A percentile compares a stretch with the other conserved stretches of the same genome.
Conservation (phyloP, 768 basidiomycete species). For the Hydnomerulius pinastri region DNA sequence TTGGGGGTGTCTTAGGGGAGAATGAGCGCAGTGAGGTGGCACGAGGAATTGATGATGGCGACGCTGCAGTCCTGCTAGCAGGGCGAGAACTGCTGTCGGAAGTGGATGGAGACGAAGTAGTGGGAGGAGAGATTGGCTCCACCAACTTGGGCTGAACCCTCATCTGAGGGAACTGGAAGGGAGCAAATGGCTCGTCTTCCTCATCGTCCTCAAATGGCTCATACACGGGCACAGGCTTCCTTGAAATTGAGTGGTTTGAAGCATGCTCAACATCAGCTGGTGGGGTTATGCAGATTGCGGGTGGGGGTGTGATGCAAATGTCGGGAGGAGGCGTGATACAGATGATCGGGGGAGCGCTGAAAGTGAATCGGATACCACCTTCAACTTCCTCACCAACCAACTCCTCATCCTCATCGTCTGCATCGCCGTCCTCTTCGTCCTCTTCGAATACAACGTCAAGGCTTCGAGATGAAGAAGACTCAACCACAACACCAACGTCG, state of each 20-base stretch:
- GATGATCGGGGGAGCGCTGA: conserved; percentile 55
- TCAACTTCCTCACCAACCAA: conserved; percentile 60
- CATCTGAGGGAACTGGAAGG: conserved; percentile 27
- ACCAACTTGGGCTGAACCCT: conserved; percentile 3
- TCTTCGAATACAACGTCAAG: conserved; percentile 49
- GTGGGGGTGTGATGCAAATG: conserved; percentile 27
- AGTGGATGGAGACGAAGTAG: conserved; percentile 12
- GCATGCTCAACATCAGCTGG: conserved; percentile 19
- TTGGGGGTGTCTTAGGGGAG: conserved; percentile 26
- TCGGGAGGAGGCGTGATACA: conserved; percentile 29
- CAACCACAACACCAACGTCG: conserved; percentile 45
- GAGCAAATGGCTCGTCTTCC: conserved; percentile 19
- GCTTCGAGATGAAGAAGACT: conserved; percentile 22
- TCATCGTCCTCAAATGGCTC: conserved; percentile 22
- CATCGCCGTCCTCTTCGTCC: conserved; percentile 27
- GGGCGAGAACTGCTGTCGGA: conserved; percentile 7
- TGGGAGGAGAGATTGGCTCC: conserved; percentile 8
- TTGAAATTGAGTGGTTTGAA: neutral
- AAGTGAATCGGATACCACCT: conserved; percentile 74
- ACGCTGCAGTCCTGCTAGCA: conserved; percentile 20
- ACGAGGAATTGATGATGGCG: conserved; percentile 57
- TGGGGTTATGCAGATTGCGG: conserved; percentile 20
- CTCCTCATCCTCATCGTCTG: conserved; percentile 44
- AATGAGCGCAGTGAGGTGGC: conserved; percentile 38
- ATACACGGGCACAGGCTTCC: conserved; percentile 5